phyloP scores from a whole-genome alignment of 805 yeast genomes.

The Teunomyces tritomae region DNA sequence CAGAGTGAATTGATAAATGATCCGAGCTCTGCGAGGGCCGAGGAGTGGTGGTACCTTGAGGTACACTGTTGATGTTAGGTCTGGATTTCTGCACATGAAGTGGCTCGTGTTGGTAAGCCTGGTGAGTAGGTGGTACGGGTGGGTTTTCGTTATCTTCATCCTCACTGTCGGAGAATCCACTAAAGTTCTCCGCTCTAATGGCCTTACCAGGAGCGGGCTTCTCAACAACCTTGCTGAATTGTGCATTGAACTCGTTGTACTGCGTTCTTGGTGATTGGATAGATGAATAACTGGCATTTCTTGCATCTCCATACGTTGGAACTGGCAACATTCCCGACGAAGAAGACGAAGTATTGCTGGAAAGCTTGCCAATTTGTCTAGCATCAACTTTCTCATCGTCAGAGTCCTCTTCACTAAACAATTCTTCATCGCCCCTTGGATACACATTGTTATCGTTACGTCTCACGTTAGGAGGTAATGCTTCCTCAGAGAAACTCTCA shows the following conservation, averaged over 20 bases:
- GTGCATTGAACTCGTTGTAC: constrained; percentile 40
- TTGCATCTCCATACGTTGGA: constrained; percentile 21
- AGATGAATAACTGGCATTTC: constrained; percentile 36
- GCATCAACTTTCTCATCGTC: constrained; percentile 17
- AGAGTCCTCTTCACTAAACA: constrained; percentile 33
- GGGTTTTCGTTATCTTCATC: constrained; percentile 14
- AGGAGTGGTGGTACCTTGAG: constrained; percentile 18
- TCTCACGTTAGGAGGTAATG: constrained; percentile 30
- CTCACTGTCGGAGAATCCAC: constrained; percentile 15
- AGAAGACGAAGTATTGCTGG: constrained; percentile 6
- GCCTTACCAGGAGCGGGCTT: constrained; percentile 3
- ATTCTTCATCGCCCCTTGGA: constrained; percentile 36
- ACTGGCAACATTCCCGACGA: constrained; percentile 16
- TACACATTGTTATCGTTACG: constrained; percentile 28
- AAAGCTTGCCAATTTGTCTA: constrained; percentile 17
- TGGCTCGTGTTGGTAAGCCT: background rate
- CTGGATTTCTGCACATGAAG: background rate
- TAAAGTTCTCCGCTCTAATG: constrained; percentile 4
- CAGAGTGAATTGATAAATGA: constrained; percentile 24
- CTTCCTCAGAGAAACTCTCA: constrained; percentile 34
- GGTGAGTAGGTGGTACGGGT: constrained; percentile 22
- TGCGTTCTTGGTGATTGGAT: constrained; percentile 45
- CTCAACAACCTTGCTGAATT: constrained; percentile 28
- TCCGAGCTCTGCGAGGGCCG: constrained; percentile 9
- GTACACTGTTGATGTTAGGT: constrained; percentile 12